phyloP scores from a whole-genome alignment of 371 early-diverging fungal species.

The Mucor saturninus region DNA sequence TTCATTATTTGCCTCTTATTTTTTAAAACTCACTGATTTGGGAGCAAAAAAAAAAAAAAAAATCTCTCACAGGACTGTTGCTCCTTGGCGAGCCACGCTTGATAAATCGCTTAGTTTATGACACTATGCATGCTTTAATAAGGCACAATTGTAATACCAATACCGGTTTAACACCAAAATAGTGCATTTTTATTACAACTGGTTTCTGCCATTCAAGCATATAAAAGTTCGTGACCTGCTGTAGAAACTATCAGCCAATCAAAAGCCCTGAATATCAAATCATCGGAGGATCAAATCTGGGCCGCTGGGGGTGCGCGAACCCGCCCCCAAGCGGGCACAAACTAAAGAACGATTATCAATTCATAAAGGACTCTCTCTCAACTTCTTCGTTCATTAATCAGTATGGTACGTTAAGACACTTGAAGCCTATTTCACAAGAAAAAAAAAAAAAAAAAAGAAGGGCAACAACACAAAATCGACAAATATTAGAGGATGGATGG shows the following conservation, averaged over 20 bases:
- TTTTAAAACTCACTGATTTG: not conserved
- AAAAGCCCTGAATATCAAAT: not conserved
- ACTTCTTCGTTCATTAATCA: slow-evolving; percentile 39
- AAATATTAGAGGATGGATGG: slow-evolving; percentile 7
- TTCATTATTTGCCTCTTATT: no score
- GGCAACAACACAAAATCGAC: not conserved
- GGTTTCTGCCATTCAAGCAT: no score
- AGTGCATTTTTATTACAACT: no score
- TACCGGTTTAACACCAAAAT: no score
- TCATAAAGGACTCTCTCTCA: slow-evolving; percentile 31
- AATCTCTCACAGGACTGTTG: not conserved
- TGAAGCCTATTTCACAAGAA: not conserved
- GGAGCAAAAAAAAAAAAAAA: not conserved
- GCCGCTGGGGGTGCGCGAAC: not conserved
- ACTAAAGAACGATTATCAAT: not conserved
- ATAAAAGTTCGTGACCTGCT: no score
- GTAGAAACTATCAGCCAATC: no score
- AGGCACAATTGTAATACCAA: no score
- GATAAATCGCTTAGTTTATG: no score
- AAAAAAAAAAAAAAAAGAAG: not conserved
- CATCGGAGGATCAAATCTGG: not conserved
- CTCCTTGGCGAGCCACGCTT: no score
- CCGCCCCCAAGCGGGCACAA: not conserved
- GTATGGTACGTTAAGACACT: slow-evolving; percentile 29
- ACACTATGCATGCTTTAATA: no score